phyloP scores from a whole-genome alignment of 1,284 basidiomycete genomes.

The Pseudozyma hubeiensis region DNA sequence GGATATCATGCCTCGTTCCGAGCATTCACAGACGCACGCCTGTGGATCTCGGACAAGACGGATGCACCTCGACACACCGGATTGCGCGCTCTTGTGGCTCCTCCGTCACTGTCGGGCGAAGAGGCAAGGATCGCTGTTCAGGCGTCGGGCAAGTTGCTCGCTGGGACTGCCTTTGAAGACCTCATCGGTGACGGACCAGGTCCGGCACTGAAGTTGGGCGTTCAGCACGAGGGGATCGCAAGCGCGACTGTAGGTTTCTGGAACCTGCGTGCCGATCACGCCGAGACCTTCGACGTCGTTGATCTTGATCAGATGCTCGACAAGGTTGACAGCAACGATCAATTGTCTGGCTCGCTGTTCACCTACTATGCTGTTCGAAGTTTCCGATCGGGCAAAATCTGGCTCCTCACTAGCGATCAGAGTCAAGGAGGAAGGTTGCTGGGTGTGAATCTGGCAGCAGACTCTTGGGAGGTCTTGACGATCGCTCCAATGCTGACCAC shows the following conservation, averaged over 20 bases:
- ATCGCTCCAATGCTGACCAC: slow-evolving; percentile 16
- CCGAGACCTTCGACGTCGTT: slow-evolving; percentile 18
- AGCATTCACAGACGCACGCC: slow-evolving; percentile 50
- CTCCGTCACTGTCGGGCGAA: slow-evolving; percentile 5
- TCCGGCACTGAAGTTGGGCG: slow-evolving; percentile 30
- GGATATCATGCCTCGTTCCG: slow-evolving; percentile 58
- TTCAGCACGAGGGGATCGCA: slow-evolving; percentile 16
- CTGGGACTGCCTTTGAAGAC: slow-evolving; percentile 18
- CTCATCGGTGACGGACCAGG: slow-evolving; percentile 19
- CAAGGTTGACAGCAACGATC: neutral
- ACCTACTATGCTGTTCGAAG: slow-evolving; percentile 16
- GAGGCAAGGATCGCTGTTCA: slow-evolving; percentile 5
- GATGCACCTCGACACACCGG: slow-evolving; percentile 16
- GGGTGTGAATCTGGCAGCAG: slow-evolving; percentile 6
- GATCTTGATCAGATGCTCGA: slow-evolving; percentile 9
- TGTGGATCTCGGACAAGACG: slow-evolving; percentile 38
- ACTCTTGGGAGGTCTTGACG: slow-evolving; percentile 32
- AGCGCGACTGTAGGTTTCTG: slow-evolving; percentile 29
- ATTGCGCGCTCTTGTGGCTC: slow-evolving; percentile 16
- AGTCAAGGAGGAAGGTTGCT: neutral
- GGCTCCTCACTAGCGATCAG: slow-evolving; percentile 3
- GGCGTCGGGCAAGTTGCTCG: slow-evolving; percentile 10
- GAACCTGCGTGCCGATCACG: slow-evolving; percentile 23
- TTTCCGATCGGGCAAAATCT: slow-evolving; percentile 20
- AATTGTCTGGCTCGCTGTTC: neutral